Evolutionary conservation across 2,329 filamentous ascomycete genomes (phyloP), one percentile per base, ranked within the genome.

Genomic region (Botrytis tulipae): DNA sequence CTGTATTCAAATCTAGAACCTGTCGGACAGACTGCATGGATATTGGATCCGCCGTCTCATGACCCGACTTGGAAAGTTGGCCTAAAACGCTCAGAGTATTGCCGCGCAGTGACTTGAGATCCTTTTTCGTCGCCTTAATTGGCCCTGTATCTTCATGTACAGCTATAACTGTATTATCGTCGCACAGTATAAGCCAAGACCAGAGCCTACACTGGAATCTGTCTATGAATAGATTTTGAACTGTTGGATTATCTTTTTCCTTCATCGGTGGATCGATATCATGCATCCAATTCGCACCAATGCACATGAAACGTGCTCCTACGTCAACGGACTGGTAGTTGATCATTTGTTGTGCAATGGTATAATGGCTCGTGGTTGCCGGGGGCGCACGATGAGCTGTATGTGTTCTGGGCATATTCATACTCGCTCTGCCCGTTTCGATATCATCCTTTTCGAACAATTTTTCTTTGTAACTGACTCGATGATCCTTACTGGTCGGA

Each of bases 261-360:
- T 65, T 42, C 10, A 32, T 74, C 72, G 77, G 9, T 78, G 80
- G 76, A 61, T 82, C 81, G 40, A 82, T 82, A 74, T 78, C 83
- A 78, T 83, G 88, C 75, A 88, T 85, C 82, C 85, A 92, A 80
- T 93, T 93, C 78, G 91, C 93, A 40, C 92, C 92, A 60, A 93
- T 84, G 77, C 91, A 93, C 1, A 93, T 84, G 77, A 90, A 93
- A 80, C 85, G 86, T 25, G 85, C 83, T 0, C 91, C 92, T 80
- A 91, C 88, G 78, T 94, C 92, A 22, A 93, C 87, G 0, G 91
- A 91, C 22, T 90, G 91, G 81, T 92, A 94, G 80, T 93, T 92
- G 85, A 91, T 91, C n/a, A 93, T 90, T 72, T 91, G 87, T 75
- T 92, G 86, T 9, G 91, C 87, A 60, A 93, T 88, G 68, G 74